Evolutionary conservation across 2,329 filamentous ascomycete genomes (phyloP).

Genomic region (Aspergillus tubingensis): DNA sequence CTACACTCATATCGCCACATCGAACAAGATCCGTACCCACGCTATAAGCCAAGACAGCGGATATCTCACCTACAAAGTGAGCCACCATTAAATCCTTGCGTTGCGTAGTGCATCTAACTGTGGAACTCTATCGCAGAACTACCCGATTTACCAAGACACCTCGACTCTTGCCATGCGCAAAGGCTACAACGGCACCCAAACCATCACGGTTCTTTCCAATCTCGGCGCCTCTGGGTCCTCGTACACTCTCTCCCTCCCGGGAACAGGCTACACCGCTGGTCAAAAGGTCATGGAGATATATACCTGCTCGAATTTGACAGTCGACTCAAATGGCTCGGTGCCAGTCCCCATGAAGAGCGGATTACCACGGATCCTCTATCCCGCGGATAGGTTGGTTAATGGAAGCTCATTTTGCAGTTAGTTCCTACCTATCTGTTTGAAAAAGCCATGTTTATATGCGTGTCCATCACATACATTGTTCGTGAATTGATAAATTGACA

Average conservation of each 20-base stretch:
- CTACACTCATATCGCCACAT: slow-evolving; percentile 50
- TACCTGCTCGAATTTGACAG: slow-evolving; percentile 46
- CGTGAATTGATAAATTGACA: too few relatives aligned
- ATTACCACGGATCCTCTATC: slow-evolving; percentile 44
- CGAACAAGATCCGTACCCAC: slow-evolving; percentile 55
- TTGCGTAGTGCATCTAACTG: neutral
- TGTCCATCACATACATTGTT: too few relatives aligned
- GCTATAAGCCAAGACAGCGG: slow-evolving; percentile 40
- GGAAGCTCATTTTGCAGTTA: slow-evolving; percentile 17
- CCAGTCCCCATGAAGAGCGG: slow-evolving; percentile 48
- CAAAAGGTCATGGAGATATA: slow-evolving; percentile 30
- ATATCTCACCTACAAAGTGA: slow-evolving; percentile 45
- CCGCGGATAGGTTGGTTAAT: slow-evolving; percentile 10
- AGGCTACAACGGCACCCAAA: slow-evolving; percentile 42
- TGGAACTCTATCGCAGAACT: slow-evolving; percentile 26
- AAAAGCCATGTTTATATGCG: too few relatives aligned
- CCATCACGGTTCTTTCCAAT: slow-evolving; percentile 46
- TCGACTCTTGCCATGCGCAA: slow-evolving; percentile 48
- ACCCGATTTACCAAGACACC: slow-evolving; percentile 47
- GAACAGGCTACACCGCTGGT: slow-evolving; percentile 29
- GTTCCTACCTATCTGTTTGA: neutral
- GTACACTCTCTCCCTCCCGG: slow-evolving; percentile 29
- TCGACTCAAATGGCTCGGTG: slow-evolving; percentile 47
- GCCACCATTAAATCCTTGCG: neutral
- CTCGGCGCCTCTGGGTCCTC: slow-evolving; percentile 36